Percentiles rank a stretch among this genome's conserved stretches.
Evolutionary conservation across 164 flowering plant species (phyloP).

Genomic region (Dillenia suffruticosa): DNA sequence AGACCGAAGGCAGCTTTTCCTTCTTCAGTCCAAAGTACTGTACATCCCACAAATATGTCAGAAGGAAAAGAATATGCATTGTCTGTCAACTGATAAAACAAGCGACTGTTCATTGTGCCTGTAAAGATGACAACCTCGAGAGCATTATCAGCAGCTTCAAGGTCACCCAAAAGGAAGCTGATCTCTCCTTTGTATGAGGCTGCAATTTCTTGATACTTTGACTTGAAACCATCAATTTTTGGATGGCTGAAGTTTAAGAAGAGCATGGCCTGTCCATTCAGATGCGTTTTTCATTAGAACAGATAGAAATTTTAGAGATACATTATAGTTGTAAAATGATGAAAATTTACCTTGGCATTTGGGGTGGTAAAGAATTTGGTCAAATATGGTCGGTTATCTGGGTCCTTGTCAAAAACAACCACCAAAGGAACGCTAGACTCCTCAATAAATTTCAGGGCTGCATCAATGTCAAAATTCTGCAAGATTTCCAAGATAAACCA

Average conservation of each 20-base stretch:
- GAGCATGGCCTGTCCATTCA: conserved; percentile 58
- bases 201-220: conserved; percentile 64
- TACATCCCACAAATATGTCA: conserved; percentile 3
- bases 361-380: conserved; percentile 60
- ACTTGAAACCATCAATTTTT: conserved; percentile 40
- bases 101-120: too few relatives aligned
- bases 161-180: conserved; percentile 75
- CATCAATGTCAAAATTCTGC: conserved; percentile 70
- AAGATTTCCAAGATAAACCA: neutral
- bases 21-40: conserved; percentile 85
- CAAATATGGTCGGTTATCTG: conserved; percentile 64
- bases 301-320: too few relatives aligned
- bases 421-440: conserved; percentile 60
- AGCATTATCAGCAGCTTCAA: conserved; percentile 66
- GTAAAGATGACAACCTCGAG: conserved; percentile 46
- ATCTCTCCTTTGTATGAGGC: conserved; percentile 46
- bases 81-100: neutral
- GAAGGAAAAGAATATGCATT: neutral
- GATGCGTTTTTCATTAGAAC: too few relatives aligned
- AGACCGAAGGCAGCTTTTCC: conserved; percentile 70
- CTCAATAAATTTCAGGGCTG: conserved; percentile 65
- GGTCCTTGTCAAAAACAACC: conserved; percentile 60
- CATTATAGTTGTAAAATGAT: too few relatives aligned
- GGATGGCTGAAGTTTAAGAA: conserved; percentile 58
- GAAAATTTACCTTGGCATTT: conserved; percentile 56